Conservation (phyloP, 371 early-diverging fungal species). For the Rhizopus delemar region DNA sequence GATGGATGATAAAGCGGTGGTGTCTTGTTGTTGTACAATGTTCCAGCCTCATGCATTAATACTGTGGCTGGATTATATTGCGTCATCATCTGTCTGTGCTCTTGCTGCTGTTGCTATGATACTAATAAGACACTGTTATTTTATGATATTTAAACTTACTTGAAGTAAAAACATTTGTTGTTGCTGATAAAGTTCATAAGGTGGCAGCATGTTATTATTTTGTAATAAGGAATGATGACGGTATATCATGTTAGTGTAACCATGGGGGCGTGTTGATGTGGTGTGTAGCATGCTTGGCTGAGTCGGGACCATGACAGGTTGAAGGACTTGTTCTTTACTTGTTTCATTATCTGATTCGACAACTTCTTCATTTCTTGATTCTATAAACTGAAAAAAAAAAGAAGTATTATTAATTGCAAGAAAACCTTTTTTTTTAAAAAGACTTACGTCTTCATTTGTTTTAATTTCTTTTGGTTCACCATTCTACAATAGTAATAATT, state of each 20-base stretch:
- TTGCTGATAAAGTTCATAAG: conserved; percentile 5
- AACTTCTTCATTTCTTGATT: conserved; percentile 10
- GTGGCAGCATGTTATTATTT: conserved; percentile 1
- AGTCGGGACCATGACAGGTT: conserved; percentile 24
- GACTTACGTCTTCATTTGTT: conserved; percentile 58
- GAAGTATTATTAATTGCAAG: neutral
- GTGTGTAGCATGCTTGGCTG: conserved; percentile 20
- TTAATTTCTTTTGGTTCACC: conserved; percentile 64
- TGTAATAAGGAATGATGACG: conserved; percentile 9
- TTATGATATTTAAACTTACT: neutral
- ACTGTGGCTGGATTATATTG: conserved; percentile 1
- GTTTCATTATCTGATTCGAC: conserved; percentile 14
- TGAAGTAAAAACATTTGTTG: conserved; percentile 10
- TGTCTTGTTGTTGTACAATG: conserved; percentile 8
- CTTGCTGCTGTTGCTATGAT: conserved; percentile 8
- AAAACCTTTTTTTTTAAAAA: neutral
- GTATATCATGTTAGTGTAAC: conserved; percentile 12
- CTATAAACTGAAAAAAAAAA: conserved; percentile 12
- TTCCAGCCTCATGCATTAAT: conserved; percentile 1
- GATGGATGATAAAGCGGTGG: conserved; percentile 22
- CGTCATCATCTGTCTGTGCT: conserved; percentile 1
- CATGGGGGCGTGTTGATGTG: conserved; percentile 9
- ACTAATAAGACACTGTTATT: neutral
- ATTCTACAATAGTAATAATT: conserved; percentile 36
- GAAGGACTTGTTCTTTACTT: neutral